Evolutionary conservation across 164 flowering plant species (phyloP), one percentile per base, ranked within the genome.

Genomic region (Hamamelis virginiana): DNA sequence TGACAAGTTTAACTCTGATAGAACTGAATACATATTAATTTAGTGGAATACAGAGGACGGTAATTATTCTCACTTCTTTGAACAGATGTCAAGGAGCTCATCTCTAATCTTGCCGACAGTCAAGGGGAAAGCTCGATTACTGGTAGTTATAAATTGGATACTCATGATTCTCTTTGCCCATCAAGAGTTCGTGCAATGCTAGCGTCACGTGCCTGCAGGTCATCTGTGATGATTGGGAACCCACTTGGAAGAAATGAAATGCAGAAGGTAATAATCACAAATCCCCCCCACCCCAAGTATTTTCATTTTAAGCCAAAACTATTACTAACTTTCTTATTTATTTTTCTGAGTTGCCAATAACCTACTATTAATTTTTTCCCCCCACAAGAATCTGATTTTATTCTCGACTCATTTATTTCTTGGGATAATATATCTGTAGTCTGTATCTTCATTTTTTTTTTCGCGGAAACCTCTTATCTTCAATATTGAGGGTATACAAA

Each of bases 171-270:
- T 55, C 74, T 93, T 46, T 93, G 99, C 81, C 99, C 98, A 23
- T 77, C 95, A 5, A 86, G 94, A 87, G 96, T 96, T 22, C 97
- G 99, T 67, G 88, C 89, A 63, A 96, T 93, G 99, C 81, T 96
- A 60, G 99, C 99, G 65, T 93, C 98, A 26, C 96, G 99, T 66
- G 99, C 99, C 62, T 95, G 99, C 79, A 82, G 91, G 74, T 85
- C 98, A 68, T 92, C 99, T 46, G 81, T 95, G 60, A 87, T 82
- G 97, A 85, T 95, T 66, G 99, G 99, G 45, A 96, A 91, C 76
- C 68, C 98, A 52, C 93, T 95, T 23, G 92, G 89, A 44, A 89
- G 83, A 79, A 86, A 81, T 62, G 94, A 91, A 76, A 95, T 95
- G 99, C 80, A 87, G 69, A 95, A 81, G 97, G 99, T 95, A 71